A percentile compares a stretch with the other conserved stretches of the same genome.
phyloP scores from a whole-genome alignment of 2,329 filamentous ascomycete genomes.

The Stemphylium vesicarium region DNA sequence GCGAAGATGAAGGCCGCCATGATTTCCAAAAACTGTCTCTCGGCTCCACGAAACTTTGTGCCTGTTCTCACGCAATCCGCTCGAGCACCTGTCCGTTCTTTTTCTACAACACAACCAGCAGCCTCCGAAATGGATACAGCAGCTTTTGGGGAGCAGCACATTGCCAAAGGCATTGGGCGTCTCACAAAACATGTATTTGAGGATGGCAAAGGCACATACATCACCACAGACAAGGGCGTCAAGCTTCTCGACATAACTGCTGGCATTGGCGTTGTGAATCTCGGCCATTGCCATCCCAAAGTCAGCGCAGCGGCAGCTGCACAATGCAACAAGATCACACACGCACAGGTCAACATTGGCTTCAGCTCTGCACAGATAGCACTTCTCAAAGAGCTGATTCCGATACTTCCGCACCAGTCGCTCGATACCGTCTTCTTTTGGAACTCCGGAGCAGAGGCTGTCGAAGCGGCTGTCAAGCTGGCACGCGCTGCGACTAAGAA shows the following conservation, averaged over 20 bases:
- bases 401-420: conserved; percentile 36
- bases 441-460: conserved; percentile 41
- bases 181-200: conserved; percentile 42
- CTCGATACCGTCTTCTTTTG: conserved; percentile 39
- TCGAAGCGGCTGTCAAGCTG: conserved; percentile 39
- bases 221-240: conserved; percentile 40
- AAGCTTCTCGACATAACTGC: conserved; percentile 40
- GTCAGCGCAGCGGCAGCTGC: conserved; percentile 38
- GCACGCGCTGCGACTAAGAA: conserved; percentile 40
- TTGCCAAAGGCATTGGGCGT: conserved; percentile 39
- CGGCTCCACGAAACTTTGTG: conserved; percentile 21
- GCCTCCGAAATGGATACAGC: conserved; percentile 28
- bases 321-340: conserved; percentile 40
- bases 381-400: conserved; percentile 35
- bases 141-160: conserved; percentile 37
- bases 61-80: conserved; percentile 13
- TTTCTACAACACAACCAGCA: conserved; percentile 24
- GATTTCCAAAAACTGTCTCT: conserved; percentile 17
- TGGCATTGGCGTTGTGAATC: conserved; percentile 39
- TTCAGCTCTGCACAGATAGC: conserved; percentile 39
- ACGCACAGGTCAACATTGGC: conserved; percentile 41
- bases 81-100: conserved; percentile 18
- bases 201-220: conserved; percentile 37
- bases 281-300: conserved; percentile 41
- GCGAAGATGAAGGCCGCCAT: conserved; percentile 13